phyloP scores from a whole-genome alignment of 495 filamentous ascomycete species.

The Neurospora sp. region DNA sequence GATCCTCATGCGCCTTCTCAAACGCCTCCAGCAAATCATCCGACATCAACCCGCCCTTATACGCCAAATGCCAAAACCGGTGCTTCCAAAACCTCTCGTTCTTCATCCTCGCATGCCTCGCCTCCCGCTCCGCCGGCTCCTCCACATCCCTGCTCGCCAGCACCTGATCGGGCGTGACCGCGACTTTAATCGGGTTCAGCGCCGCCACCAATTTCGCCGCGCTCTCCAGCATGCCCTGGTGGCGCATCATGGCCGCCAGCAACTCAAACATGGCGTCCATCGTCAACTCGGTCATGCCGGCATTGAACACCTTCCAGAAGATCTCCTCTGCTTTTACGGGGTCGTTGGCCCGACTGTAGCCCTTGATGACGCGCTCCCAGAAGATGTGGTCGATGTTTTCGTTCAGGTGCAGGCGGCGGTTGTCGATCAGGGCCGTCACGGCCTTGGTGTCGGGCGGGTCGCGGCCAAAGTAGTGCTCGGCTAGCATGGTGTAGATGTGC shows the following conservation, averaged over 20 bases:
- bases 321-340: conserved; percentile 39
- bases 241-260: conserved; percentile 33
- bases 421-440: conserved; percentile 42
- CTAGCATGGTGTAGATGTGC: conserved; percentile 59
- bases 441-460: conserved; percentile 46
- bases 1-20: not conserved
- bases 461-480: conserved; percentile 53
- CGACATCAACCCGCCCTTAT: conserved; percentile 21
- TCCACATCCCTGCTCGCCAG: conserved; percentile 7
- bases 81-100: conserved; percentile 25
- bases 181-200: conserved; percentile 14
- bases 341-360: conserved; percentile 44
- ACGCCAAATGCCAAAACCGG: conserved; percentile 33
- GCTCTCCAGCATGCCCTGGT: conserved; percentile 24
- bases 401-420: conserved; percentile 27
- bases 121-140: not conserved
- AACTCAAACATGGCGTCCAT: conserved; percentile 36
- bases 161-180: conserved; percentile 4
- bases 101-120: conserved; percentile 7
- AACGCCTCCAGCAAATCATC: conserved; percentile 4
- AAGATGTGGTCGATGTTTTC: conserved; percentile 46
- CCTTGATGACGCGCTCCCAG: conserved; percentile 57
- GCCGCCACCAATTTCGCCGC: conserved; percentile 23
- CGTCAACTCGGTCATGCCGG: conserved; percentile 26
- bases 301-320: conserved; percentile 31